A percentile compares a stretch with the other conserved stretches of the same genome.
phyloP scores from a whole-genome alignment of 176 grass and related monocot genomes.

The Avena eriantha region DNA sequence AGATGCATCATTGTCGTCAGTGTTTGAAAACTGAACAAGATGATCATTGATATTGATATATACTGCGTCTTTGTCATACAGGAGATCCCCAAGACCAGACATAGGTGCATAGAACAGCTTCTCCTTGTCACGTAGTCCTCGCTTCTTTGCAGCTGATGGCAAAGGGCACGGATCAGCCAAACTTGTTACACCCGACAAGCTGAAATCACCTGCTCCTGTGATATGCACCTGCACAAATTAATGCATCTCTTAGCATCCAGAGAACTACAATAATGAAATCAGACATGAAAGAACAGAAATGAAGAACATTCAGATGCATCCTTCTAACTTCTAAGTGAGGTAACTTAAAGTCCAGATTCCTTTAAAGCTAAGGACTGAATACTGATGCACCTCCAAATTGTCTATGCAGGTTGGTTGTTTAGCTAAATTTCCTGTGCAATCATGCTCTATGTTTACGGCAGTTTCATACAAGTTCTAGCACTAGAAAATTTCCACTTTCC shows the following conservation, averaged over 20 bases:
- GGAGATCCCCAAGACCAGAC: slow-evolving; percentile 97
- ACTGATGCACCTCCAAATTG: slow-evolving; percentile 29
- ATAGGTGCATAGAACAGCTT: slow-evolving; percentile 98
- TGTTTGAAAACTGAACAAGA: slow-evolving; percentile 95
- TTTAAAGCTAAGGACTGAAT: slow-evolving; percentile 15
- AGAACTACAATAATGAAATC: slow-evolving; percentile 12
- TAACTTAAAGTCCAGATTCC: background rate
- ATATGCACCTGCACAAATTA: slow-evolving; percentile 83
- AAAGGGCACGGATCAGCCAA: slow-evolving; percentile 95
- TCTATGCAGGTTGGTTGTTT: background rate
- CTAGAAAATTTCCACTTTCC: background rate
- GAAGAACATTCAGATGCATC: background rate
- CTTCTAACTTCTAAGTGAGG: slow-evolving; percentile 18
- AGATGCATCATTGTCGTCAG: slow-evolving; percentile 53
- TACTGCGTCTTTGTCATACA: slow-evolving; percentile 95
- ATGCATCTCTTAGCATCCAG: slow-evolving; percentile 27
- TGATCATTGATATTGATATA: slow-evolving; percentile 98
- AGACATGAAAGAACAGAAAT: slow-evolving; percentile 21
- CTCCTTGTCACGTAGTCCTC: slow-evolving; percentile 92
- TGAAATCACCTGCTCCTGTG: slow-evolving; percentile 91
- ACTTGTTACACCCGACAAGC: slow-evolving; percentile 73
- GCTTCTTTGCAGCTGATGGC: slow-evolving; percentile 94
- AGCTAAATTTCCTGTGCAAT: background rate
- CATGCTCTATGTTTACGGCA: background rate
- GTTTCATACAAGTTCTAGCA: background rate